Conservation (phyloP, 495 filamentous ascomycete species). For the Neurospora sp. region DNA sequence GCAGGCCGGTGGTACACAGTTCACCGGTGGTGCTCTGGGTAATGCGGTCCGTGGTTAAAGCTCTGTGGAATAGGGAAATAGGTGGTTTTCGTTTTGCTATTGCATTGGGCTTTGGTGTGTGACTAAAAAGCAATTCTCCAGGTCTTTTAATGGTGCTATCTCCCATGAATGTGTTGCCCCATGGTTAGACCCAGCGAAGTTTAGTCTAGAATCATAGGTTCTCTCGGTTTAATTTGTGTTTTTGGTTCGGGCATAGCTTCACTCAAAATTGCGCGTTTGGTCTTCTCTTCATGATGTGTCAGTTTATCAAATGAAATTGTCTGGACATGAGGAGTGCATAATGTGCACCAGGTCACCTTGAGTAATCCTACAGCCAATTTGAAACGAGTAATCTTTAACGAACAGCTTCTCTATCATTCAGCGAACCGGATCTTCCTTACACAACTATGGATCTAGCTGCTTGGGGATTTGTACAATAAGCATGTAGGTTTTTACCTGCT, state of each 20-base stretch:
- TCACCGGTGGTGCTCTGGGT: constrained; percentile 47
- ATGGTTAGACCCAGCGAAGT: constrained; percentile 12
- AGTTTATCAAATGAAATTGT: background rate
- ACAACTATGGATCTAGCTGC: background rate
- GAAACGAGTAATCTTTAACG: background rate
- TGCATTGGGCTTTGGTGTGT: constrained; percentile 26
- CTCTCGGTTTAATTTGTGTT: background rate
- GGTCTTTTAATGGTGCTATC: constrained; percentile 8
- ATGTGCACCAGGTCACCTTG: background rate
- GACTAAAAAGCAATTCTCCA: constrained; percentile 14
- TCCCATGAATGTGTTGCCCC: constrained; percentile 9
- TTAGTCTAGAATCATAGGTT: constrained; percentile 13
- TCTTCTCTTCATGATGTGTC: background rate
- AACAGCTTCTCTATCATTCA: background rate
- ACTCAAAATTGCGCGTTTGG: background rate
- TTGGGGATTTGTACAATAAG: too few species aligned
- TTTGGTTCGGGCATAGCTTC: background rate
- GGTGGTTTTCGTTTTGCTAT: constrained; percentile 19
- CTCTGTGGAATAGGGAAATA: constrained; percentile 5
- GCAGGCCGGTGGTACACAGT: constrained; percentile 48
- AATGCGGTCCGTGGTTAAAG: constrained; percentile 43
- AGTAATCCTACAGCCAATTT: background rate
- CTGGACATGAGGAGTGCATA: background rate
- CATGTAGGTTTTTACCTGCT: too few species aligned
- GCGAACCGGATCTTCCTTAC: too few species aligned